phyloP scores from a whole-genome alignment of 2,329 filamentous ascomycete species.

The Clarireedia homoeocarpa region DNA sequence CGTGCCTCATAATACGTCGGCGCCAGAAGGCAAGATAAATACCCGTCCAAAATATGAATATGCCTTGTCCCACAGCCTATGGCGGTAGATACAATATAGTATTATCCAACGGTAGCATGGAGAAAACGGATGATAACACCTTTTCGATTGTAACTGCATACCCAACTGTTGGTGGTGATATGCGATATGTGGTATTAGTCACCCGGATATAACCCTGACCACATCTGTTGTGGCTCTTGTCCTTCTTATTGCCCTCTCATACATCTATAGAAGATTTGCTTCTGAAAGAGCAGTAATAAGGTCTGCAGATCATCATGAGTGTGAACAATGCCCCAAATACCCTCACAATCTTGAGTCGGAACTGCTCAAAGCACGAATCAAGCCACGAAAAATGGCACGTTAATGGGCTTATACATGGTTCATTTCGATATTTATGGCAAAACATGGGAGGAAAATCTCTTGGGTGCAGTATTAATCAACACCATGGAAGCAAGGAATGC shows the following conservation, averaged over 20 bases:
- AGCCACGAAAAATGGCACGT: not conserved
- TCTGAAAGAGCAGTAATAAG: not conserved
- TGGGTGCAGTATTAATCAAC: not conserved
- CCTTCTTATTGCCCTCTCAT: not conserved
- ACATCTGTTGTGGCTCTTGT: not conserved
- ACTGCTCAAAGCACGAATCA: not conserved
- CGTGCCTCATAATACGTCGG: no score
- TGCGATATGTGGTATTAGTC: no score
- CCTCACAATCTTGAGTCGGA: not conserved
- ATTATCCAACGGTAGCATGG: no score
- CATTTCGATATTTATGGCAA: not conserved
- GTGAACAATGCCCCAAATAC: not conserved
- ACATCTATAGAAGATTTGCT: not conserved
- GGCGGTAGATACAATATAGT: no score
- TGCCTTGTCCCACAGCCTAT: no score
- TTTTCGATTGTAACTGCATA: no score
- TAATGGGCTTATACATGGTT: conserved; percentile 1
- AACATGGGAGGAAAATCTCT: not conserved
- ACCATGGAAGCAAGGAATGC: conserved; percentile 1
- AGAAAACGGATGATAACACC: no score
- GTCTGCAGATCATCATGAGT: not conserved
- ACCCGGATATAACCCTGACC: no score
- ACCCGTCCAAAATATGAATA: no score
- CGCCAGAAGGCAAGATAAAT: no score
- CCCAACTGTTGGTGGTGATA: no score